Evolutionary conservation across 768 basidiomycete genomes (phyloP).

Genomic region (Filobasidium wieringae): DNA sequence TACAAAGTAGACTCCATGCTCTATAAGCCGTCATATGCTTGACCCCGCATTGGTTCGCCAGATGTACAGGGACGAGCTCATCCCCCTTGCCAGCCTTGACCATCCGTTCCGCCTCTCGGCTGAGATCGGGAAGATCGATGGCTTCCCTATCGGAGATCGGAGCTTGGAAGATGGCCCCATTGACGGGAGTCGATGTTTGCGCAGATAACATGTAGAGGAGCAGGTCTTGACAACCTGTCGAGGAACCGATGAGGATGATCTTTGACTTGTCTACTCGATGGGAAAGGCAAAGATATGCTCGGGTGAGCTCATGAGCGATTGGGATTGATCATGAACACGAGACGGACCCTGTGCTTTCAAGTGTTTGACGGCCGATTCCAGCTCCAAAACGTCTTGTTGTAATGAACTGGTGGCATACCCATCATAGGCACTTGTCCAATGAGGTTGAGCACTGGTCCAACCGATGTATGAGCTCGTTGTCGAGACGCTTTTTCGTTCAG

Average conservation of each 20-base stretch:
- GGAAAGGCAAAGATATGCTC: neutral
- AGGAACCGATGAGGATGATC: constrained; percentile 35
- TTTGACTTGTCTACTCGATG: constrained; percentile 20
- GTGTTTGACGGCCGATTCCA: constrained; percentile 25
- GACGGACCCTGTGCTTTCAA: constrained; percentile 21
- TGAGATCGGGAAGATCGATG: constrained; percentile 1
- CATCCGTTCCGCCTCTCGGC: constrained; percentile 24
- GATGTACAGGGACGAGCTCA: constrained; percentile 20
- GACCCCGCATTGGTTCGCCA: constrained; percentile 14
- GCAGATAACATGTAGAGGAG: constrained; percentile 26
- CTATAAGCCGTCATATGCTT: constrained; percentile 24
- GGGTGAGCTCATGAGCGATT: neutral
- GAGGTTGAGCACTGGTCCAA: constrained; percentile 23
- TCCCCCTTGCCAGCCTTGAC: constrained; percentile 24
- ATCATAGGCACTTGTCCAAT: constrained; percentile 27
- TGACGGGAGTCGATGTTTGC: constrained; percentile 14
- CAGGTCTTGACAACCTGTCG: constrained; percentile 35
- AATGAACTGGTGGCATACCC: constrained; percentile 27
- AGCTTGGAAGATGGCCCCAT: constrained; percentile 38
- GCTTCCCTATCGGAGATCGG: constrained; percentile 33
- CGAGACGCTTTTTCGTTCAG: neutral
- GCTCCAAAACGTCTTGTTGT: constrained; percentile 26
- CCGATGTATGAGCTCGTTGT: neutral
- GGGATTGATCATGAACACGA: neutral
- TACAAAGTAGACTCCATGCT: constrained; percentile 23